phyloP scores from a whole-genome alignment of 208 protist species.

The Tritrichomonas foetus region DNA sequence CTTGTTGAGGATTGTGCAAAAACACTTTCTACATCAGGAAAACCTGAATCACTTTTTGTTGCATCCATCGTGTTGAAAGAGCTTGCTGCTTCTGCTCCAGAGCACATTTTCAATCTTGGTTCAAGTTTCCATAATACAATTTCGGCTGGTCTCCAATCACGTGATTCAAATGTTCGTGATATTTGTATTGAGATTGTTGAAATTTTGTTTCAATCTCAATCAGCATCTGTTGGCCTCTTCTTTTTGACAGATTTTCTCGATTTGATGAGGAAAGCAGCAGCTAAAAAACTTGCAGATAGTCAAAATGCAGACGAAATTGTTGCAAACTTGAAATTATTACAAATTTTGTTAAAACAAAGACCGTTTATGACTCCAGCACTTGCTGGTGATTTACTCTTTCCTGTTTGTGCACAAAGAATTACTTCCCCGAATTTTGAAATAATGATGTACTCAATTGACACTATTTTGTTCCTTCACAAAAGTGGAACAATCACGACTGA shows the following conservation, averaged over 20 bases:
- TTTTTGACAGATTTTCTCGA: slow-evolving; percentile 23
- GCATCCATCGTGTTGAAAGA: not conserved
- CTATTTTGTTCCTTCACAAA: not conserved
- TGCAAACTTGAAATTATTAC: not conserved
- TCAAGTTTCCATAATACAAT: not conserved
- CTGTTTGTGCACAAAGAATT: not conserved
- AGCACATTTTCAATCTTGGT: not conserved
- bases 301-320: slow-evolving; percentile 13
- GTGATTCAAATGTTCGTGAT: slow-evolving; percentile 5
- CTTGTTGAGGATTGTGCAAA: not conserved
- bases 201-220: not conserved
- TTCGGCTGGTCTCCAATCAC: not conserved
- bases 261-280: not conserved
- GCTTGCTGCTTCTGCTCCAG: not conserved
- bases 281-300: not conserved
- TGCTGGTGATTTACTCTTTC: not conserved
- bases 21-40: not conserved
- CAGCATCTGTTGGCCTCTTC: slow-evolving; percentile 17
- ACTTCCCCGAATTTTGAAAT: slow-evolving; percentile 33
- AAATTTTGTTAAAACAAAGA: not conserved
- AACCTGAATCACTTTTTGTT: not conserved
- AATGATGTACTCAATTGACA: not conserved
- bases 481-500: not conserved
- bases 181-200: slow-evolving; percentile 36
- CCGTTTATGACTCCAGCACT: not conserved